phyloP scores from a whole-genome alignment of 345 rosid genomes.

The Populus deltoides region DNA sequence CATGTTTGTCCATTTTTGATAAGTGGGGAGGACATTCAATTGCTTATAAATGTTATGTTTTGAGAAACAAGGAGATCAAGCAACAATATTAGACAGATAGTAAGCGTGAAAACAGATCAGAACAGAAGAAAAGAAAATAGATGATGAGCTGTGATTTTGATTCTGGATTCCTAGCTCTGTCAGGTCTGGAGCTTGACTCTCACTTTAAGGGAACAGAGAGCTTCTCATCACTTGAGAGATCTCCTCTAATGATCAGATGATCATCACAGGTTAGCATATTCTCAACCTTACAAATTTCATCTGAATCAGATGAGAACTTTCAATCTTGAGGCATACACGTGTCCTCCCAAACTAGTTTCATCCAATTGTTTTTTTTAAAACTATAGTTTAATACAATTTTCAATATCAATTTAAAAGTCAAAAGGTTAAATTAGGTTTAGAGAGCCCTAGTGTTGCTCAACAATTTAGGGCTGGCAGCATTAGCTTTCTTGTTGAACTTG shows the following conservation, averaged over 20 bases:
- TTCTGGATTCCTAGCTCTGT: not conserved
- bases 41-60: not conserved
- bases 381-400: not conserved
- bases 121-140: not conserved
- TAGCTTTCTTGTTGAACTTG: not conserved
- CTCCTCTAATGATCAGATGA: not conserved
- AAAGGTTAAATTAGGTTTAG: not conserved
- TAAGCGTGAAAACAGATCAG: not conserved
- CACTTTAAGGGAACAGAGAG: not conserved
- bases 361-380: not conserved
- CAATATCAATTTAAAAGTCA: not conserved
- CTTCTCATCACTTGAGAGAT: not conserved
- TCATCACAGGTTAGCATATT: not conserved
- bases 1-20: not conserved
- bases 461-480: not conserved
- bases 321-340: not conserved
- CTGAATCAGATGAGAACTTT: not conserved
- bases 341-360: not conserved
- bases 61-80: not conserved
- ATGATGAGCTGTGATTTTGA: too few relatives aligned
- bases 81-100: not conserved
- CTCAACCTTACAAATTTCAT: not conserved
- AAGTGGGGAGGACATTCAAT: not conserved
- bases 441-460: not conserved
- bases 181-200: not conserved